Evolutionary conservation across 306 rosid species (phyloP), one percentile per base, ranked within the genome.

Genomic region (Cucurbita ficifolia): DNA sequence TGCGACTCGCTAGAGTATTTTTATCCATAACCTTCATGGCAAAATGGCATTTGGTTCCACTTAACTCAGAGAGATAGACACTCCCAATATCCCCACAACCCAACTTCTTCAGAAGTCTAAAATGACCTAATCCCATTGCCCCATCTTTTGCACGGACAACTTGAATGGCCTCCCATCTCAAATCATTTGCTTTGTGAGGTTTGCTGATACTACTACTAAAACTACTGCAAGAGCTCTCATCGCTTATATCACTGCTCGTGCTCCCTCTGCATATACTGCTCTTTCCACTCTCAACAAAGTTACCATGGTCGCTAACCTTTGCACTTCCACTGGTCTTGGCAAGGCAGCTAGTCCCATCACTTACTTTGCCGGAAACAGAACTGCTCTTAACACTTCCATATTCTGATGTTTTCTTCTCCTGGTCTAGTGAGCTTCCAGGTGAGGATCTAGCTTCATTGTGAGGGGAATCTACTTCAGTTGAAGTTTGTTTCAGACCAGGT

Each of bases 21-120:
- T 94, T 94, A 88, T 94, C 98, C 98, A 94, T 94, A 79, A 94
- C 98, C 86, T 94, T 94, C 92, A 94, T 94, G 29, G 98, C 98
- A 61, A 94, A 94, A 84, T 87, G 87, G 77, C 97, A 90, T 84
- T 90, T 90, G 40, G 98, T 94, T 68, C 98, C 98, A 69, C 96
- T 90, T 79, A 94, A 82, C 84, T 90, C 98, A 8, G 98, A 94
- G 59, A 94, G 94, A 70, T 94, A 94, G 46, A 94, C 98, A 77
- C 98, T 94, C 38, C 98, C 98, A 69, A 94, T 94, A 86, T 94
- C 98, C 57, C 98, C 98, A 82, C 98, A 94, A 71, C 98, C 98
- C 87, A 94, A 77, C 86, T 96, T 86, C 89, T 90, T 94, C 52
- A 94, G 74, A 24, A 94, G 89, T 72, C 98, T 83, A 81, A 94